A percentile compares a stretch with the other conserved stretches of the same genome.
These are phyloP conservation scores for Raddia guianensis DNA, from an alignment of 176 grass and related monocot genomes.

Conservation along the genomic window DNA sequence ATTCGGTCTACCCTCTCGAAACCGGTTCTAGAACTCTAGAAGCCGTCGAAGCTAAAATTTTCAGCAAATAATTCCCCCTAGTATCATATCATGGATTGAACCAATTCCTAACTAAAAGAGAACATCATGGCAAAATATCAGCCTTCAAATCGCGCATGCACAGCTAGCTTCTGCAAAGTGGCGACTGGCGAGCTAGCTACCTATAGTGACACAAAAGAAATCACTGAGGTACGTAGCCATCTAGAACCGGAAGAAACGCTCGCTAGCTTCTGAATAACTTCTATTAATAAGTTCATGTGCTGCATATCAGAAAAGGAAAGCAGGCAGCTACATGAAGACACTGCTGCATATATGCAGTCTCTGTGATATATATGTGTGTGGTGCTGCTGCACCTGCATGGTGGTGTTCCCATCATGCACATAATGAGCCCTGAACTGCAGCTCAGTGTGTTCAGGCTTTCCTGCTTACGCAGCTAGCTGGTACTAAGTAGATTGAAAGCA, in stretches of 20 bases:
- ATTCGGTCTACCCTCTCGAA: no score
- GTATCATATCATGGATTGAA: no score
- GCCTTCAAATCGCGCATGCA: background rate
- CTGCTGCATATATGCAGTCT: background rate
- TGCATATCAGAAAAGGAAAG: slow-evolving; percentile 43
- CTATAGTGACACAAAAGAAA: background rate
- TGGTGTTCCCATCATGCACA: slow-evolving; percentile 33
- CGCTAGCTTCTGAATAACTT: background rate
- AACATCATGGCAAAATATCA: slow-evolving; percentile 3
- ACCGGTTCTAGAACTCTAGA: no score
- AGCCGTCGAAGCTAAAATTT: no score
- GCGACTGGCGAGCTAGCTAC: background rate
- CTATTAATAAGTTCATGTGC: slow-evolving; percentile 19
- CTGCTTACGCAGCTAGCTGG: slow-evolving; percentile 39
- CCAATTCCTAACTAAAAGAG: background rate
- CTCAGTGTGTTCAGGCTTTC: slow-evolving; percentile 40
- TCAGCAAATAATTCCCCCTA: no score
- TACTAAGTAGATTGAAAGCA: slow-evolving; percentile 31
- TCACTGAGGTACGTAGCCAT: slow-evolving; percentile 10
- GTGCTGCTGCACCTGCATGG: background rate
- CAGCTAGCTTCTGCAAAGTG: slow-evolving; percentile 24
- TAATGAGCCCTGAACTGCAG: slow-evolving; percentile 51
- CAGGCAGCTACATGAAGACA: slow-evolving; percentile 31
- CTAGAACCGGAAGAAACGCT: background rate
- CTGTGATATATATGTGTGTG: slow-evolving; percentile 1